Base-by-base conservation (phyloP, 768 basidiomycete genomes). In the Podaxis sp. region DNA sequence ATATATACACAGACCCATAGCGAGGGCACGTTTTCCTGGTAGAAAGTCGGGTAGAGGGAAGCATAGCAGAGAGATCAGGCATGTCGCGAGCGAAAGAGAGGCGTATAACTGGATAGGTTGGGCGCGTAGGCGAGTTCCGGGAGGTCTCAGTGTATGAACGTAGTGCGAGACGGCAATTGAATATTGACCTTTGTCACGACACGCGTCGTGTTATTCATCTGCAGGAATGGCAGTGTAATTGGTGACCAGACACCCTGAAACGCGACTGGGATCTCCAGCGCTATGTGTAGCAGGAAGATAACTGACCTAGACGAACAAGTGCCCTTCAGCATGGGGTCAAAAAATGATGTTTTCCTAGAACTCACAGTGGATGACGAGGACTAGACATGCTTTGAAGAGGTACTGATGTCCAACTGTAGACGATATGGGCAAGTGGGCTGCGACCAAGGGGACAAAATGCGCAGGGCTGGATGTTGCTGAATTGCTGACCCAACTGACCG, bases 11-110 rank as follows among this genome's bases (percentile, higher is more conserved):
- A 94, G 80, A 9, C 79, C 84, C 28, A 94, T 86, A 1, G 89
- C 92, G 7, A 93, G 72, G 0, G 90, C 92, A 14, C 92, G 85
- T 75, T 94, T 94, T 10, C 91, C 91, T 0, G 91, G 92, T 2
- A 93, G 74, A 71, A 90, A 92, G 65, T 93, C 91, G 66, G 91
- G 92, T 11, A 94, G 80, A 4, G 80, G 70, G 67, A 79, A 92
- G 59, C 82, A 84, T n/a, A 93, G 77, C 2, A 91, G 70, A 0
- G 84, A 72, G 2, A 81, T 77, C 35, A 89, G 64, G 65, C 89
- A 93, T 25, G 86, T 79, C 7, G 80, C 83, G 2, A 86, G 73
- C 2, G 82, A 74, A 27, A 92, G 68, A 2, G 89, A 76, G 3
- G 90, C 78, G 69, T 91, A 93, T 48, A 93, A 69, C 91, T 93